Conservation (phyloP, 2,329 filamentous ascomycete genomes). For the Colletotrichum agaves region DNA sequence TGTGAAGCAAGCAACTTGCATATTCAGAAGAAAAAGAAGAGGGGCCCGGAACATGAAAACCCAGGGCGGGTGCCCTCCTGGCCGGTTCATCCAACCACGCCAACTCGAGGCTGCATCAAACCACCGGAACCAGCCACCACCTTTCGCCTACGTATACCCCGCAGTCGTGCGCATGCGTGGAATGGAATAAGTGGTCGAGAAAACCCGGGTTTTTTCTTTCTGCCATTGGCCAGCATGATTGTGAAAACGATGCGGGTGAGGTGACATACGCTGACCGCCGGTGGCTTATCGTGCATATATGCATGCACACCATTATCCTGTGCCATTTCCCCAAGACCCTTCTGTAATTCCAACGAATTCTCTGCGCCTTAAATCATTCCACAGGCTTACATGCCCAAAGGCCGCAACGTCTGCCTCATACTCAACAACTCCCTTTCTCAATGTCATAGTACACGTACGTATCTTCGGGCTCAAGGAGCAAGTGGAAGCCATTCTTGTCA, state of each 20-base stretch:
- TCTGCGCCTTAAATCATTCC: not conserved
- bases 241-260: conserved; percentile 3
- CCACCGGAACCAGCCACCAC: conserved; percentile 4
- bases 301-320: conserved; percentile 3
- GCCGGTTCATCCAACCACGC: not conserved
- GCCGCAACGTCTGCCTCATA: not conserved
- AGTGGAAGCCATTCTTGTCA: not conserved
- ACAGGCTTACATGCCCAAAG: not conserved
- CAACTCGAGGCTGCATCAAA: not conserved
- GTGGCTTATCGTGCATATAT: conserved; percentile 8
- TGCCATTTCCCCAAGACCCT: not conserved
- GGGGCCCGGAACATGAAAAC: not conserved
- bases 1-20: conserved; percentile 5
- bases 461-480: too few species aligned
- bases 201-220: not conserved
- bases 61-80: conserved; percentile 12
- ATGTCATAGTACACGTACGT: not conserved
- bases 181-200: conserved; percentile 1
- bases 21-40: conserved; percentile 9
- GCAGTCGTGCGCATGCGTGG: not conserved
- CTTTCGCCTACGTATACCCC: conserved; percentile 3
- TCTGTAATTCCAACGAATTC: not conserved
- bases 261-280: not conserved
- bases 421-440: not conserved
- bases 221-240: not conserved